Conservation (phyloP, 1,284 basidiomycete species). For the Rhodotorula glutinis region DNA sequence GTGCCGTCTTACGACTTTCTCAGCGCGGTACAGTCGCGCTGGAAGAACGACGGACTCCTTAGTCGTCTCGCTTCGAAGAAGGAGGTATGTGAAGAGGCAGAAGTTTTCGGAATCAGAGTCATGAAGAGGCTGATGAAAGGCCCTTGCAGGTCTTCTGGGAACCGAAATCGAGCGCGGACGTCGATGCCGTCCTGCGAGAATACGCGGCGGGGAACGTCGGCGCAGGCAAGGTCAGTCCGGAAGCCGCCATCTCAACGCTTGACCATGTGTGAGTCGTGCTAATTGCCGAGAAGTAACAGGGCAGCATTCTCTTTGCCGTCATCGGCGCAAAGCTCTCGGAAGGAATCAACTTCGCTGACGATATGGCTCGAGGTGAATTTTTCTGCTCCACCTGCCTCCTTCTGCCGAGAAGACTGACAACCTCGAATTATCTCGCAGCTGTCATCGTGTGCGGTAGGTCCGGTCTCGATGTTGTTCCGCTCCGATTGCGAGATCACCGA, state of each 20-base stretch:
- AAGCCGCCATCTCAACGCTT: too few relatives aligned
- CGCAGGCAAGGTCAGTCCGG: constrained; percentile 33
- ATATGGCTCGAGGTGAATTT: constrained; percentile 36
- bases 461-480: neutral
- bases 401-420: too few relatives aligned
- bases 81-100: constrained; percentile 52
- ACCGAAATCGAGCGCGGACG: constrained; percentile 70
- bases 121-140: too few relatives aligned
- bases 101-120: neutral
- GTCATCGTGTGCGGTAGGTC: constrained; percentile 35
- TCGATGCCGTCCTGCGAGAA: constrained; percentile 71
- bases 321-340: constrained; percentile 96
- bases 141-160: constrained; percentile 74
- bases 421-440: neutral
- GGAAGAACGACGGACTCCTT: constrained; percentile 64
- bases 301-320: constrained; percentile 65
- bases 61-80: constrained; percentile 69
- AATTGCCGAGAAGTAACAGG: constrained; percentile 31
- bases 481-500: too few relatives aligned
- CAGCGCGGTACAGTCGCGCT: constrained; percentile 63
- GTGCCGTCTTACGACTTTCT: constrained; percentile 89
- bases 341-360: constrained; percentile 85
- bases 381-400: too few relatives aligned
- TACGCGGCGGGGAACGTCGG: constrained; percentile 61
- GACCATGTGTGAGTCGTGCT: too few relatives aligned